These are phyloP conservation scores for Paraleonurus japonicus DNA, from an alignment of 257 asterid species.

Conservation along the genomic window DNA sequence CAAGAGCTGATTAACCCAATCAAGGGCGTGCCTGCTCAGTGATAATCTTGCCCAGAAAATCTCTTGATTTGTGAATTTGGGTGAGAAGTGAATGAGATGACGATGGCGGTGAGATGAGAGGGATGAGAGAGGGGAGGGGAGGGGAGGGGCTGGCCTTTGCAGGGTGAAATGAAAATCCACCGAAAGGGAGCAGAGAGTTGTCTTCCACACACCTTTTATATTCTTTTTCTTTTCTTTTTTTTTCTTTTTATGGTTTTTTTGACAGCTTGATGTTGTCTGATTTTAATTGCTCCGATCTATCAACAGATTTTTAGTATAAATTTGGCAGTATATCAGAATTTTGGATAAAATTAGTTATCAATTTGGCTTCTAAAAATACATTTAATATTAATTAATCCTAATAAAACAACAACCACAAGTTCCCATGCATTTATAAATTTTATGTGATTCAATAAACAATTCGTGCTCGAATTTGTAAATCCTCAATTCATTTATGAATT, in stretches of 20 bases:
- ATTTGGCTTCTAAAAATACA: not conserved
- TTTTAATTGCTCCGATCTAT: constrained; percentile 1
- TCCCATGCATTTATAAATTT: too few relatives aligned
- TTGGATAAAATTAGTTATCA: not conserved
- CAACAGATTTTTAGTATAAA: not conserved
- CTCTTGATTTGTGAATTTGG: constrained; percentile 21
- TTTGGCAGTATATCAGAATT: not conserved
- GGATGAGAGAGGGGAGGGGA: constrained; percentile 8
- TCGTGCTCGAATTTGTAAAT: too few relatives aligned
- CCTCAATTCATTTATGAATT: too few relatives aligned
- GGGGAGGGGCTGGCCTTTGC: constrained; percentile 21
- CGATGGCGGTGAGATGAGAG: constrained; percentile 30
- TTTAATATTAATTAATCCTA: not conserved
- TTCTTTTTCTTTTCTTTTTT: not conserved
- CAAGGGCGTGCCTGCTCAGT: constrained; percentile 30
- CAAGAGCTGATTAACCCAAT: constrained; percentile 31
- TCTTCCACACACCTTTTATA: constrained; percentile 37
- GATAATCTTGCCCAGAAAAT: constrained; percentile 5
- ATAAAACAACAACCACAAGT: not conserved
- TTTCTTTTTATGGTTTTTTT: not conserved
- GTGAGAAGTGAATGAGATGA: constrained; percentile 35
- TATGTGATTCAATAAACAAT: too few relatives aligned
- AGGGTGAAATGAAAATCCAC: constrained; percentile 58
- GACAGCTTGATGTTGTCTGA: constrained; percentile 24
- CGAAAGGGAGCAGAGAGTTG: constrained; percentile 36